phyloP scores from a whole-genome alignment of 139 green algal species.

The Chlorella sp. region DNA sequence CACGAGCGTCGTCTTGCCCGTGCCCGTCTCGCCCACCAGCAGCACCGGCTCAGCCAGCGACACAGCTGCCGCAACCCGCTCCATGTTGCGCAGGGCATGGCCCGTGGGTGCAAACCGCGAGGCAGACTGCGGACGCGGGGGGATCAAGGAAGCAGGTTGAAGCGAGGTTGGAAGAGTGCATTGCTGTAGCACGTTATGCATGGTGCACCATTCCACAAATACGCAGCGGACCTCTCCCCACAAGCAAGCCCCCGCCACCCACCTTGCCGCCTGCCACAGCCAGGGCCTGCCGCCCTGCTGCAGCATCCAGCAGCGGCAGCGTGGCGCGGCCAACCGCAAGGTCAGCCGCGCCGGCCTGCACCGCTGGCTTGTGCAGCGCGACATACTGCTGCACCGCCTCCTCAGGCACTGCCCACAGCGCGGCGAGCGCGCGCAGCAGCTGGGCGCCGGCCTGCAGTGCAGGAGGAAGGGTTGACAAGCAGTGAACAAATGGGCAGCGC shows the following conservation, averaged over 20 bases:
- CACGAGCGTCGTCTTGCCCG: slow-evolving; percentile 96
- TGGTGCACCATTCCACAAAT: too few relatives aligned
- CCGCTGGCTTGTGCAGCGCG: slow-evolving; percentile 70
- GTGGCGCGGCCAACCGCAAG: slow-evolving; percentile 45
- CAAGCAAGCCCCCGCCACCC: background rate
- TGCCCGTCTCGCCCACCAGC: slow-evolving; percentile 99
- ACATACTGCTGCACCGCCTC: slow-evolving; percentile 57
- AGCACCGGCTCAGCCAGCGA: slow-evolving; percentile 86
- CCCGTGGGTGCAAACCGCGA: slow-evolving; percentile 85
- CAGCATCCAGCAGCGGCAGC: slow-evolving; percentile 38
- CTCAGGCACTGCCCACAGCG: slow-evolving; percentile 66
- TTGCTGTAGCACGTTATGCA: too few relatives aligned
- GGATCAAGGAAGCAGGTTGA: background rate
- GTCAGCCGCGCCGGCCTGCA: slow-evolving; percentile 40
- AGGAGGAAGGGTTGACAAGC: too few relatives aligned
- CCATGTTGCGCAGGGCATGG: slow-evolving; percentile 88
- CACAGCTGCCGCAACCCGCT: slow-evolving; percentile 82
- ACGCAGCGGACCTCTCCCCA: too few relatives aligned
- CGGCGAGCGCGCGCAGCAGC: slow-evolving; percentile 63
- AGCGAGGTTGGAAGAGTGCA: background rate
- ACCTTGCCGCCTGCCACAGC: slow-evolving; percentile 32
- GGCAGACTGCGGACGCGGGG: background rate
- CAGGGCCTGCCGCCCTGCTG: background rate
- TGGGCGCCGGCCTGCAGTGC: slow-evolving; percentile 40
- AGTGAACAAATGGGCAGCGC: too few relatives aligned